Percentiles rank a stretch among this genome's conserved stretches.
These are phyloP conservation scores for Anthracocystis panici-leucophaei DNA, from an alignment of 1,284 basidiomycete genomes.

Conservation along the genomic window DNA sequence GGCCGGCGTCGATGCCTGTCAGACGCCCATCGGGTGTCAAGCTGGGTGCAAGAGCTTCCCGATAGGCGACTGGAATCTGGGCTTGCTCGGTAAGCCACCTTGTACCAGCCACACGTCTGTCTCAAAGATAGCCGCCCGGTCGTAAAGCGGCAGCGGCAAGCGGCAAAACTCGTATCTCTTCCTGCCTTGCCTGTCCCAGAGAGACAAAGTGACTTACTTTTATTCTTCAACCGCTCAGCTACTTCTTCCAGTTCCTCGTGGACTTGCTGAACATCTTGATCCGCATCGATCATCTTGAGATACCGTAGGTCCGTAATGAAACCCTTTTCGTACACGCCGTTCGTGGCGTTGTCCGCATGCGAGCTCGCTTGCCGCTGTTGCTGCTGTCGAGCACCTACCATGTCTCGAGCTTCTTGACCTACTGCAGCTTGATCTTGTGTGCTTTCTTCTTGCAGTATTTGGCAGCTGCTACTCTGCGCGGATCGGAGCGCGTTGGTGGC, in stretches of 20 bases:
- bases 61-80: too few species aligned
- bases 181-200: too few species aligned
- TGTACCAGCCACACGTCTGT: neutral
- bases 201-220: conserved; percentile 23
- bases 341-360: neutral
- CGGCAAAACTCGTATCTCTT: neutral
- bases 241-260: conserved; percentile 34
- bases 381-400: conserved; percentile 15
- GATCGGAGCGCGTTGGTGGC: neutral
- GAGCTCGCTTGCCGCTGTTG: conserved; percentile 7
- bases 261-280: conserved; percentile 39
- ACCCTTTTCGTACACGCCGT: conserved; percentile 9
- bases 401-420: conserved; percentile 23
- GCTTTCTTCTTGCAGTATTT: conserved; percentile 11
- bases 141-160: conserved; percentile 1
- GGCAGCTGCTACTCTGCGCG: conserved; percentile 1
- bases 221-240: conserved; percentile 20
- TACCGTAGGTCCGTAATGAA: conserved; percentile 25
- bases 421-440: conserved; percentile 9
- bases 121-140: neutral
- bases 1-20: too few species aligned
- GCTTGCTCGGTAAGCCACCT: too few species aligned
- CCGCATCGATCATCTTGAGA: conserved; percentile 33
- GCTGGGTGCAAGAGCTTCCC: too few species aligned
- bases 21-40: too few species aligned